Base-by-base conservation (phyloP, 371 early-diverging fungal species). In the Capillidium rhysosporum region DNA sequence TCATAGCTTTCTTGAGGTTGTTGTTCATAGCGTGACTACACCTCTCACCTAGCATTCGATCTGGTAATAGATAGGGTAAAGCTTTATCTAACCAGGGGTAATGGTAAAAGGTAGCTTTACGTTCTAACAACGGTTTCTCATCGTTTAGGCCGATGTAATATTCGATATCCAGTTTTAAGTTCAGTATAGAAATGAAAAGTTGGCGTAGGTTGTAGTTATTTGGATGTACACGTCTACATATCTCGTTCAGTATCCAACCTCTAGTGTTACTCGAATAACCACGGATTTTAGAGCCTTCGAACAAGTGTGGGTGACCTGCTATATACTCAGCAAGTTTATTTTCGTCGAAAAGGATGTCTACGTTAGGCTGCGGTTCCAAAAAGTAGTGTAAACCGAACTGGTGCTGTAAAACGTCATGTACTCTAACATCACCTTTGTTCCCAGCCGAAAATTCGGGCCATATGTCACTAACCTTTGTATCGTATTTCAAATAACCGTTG, bases 401-500 rank as follows among this genome's bases (percentile, higher is more conserved):
- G 54, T 85, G 82, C 20, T 59, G 63, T 71, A 83, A 67, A 49
- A 83, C 54, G 49, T 76, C 72, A 5, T 55, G 59, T 31, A 85
- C 29, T 0, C 77, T 78, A 1, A 85, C 83, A 56, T 83, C 64
- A 44, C 77, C 72, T 65, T 85, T 85, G 57, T 73, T 74, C n/a
- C 78, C 78, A 56, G 72, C 70, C 0, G 70, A 82, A 61, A 85
- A 85, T 55, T 83, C 82, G 1, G 86, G 83, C 86, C 86, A 86
- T 56, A 78, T 77, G 8, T 63, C 65, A 7, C 71, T 51, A 30
- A 86, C 68, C 28, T 57, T 61, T 51, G 69, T 66, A 43, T 72
- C 63, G 57, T 79, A 79, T 9, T 66, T 57, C 8, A 86, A 47
- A 9, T 64, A 46, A 10, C 76, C 77, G 55, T 73, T 59, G 7